These are phyloP conservation scores for Thermothelomyces thermophilus DNA, from an alignment of 2,329 filamentous ascomycete species.

Conservation along the genomic window DNA sequence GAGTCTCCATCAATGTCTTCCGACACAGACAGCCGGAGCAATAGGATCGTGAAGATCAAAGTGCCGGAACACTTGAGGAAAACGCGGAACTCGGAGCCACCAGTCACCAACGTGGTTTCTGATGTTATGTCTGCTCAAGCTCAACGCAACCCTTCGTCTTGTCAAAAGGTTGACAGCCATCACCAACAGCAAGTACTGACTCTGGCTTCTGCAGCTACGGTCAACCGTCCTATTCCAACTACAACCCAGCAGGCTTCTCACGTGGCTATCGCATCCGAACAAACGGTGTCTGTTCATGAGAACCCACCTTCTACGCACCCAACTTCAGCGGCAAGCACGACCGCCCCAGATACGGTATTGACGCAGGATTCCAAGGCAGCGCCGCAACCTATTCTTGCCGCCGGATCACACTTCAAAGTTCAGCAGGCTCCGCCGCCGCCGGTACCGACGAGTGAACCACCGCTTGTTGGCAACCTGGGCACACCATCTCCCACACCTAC, in stretches of 20 bases:
- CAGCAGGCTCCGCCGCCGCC: not conserved
- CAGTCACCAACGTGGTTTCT: not conserved
- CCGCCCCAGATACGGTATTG: not conserved
- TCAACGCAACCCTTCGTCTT: not conserved
- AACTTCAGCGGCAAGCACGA: not conserved
- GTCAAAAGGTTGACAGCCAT: not conserved
- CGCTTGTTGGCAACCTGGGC: not conserved
- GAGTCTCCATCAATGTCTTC: conserved; percentile 13
- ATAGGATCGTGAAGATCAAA: conserved; percentile 15
- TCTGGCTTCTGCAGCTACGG: conserved; percentile 5
- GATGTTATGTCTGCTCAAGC: not conserved
- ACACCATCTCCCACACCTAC: not conserved
- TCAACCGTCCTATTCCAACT: not conserved
- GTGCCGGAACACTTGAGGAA: conserved; percentile 20
- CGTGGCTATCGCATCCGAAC: not conserved
- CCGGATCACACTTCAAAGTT: conserved; percentile 14
- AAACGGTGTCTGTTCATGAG: not conserved
- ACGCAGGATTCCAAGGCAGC: not conserved
- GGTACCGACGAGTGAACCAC: not conserved
- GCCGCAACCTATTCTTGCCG: conserved; percentile 15
- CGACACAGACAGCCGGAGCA: not conserved
- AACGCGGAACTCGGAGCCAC: not conserved
- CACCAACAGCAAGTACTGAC: conserved; percentile 2
- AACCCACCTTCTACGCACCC: not conserved
- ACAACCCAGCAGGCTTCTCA: not conserved